Evolutionary conservation across 2,329 filamentous ascomycete species (phyloP), one percentile per base, ranked within the genome.

Genomic region (Alternaria infectoria): DNA sequence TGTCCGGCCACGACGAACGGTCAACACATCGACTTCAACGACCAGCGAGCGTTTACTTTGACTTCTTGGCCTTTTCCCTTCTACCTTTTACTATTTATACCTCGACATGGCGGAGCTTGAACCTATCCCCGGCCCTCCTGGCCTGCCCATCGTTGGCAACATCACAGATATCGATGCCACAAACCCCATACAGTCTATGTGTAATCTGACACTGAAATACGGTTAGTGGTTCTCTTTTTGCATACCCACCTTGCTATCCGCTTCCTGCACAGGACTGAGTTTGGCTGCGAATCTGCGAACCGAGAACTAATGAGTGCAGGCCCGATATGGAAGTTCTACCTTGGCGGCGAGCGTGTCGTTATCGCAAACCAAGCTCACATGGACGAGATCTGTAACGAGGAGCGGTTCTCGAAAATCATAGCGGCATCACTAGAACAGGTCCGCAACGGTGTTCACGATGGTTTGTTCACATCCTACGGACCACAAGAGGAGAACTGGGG

Each of bases 141-240:
- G 87, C 3, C 81, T 90, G 59, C 90, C 89, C 1, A 76, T 93
- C 25, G 66, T 93, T 23, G 90, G 91, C 26, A 91, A 93, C 69
- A 74, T 90, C 28, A 80, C 82, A 57, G 88, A 91, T 66, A 85
- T 93, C 65, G 86, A 90, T 61, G 78, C 83, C 0, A 84, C 86
- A n/a, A 82, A 86, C 21, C 87, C 89, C 0, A 74, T 87, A 3
- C 79, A 83, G 21, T 88, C 88, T 23, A 77, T 91, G 19, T 74
- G 78, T 6, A 82, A 85, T 11, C 80, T 93, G 52, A 86, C 88
- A 23, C 86, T 91, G 44, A 87, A 85, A 62, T 91, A 92, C 79
- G 90, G 90, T 89, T 73, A 68, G 80, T 50, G 4, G 6, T 8
- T 5, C 19, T 15, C 10, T 11, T 21, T 2, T 5, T 57, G 23